phyloP scores from a whole-genome alignment of 108 stramenopile genomes.

The Chaetoceros muelleri region DNA sequence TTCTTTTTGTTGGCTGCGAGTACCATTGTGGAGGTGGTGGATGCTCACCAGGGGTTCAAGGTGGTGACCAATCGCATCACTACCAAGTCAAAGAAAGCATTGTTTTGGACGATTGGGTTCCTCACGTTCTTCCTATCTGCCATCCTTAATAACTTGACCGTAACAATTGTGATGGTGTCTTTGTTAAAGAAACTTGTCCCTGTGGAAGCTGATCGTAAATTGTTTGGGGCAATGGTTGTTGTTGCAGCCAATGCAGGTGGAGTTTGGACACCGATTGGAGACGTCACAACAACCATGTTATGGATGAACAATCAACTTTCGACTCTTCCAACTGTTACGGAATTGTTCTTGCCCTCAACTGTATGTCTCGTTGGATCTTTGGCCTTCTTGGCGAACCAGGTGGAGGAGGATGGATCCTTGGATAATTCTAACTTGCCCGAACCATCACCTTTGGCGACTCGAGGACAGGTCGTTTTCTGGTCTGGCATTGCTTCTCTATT shows the following conservation, averaged over 20 bases:
- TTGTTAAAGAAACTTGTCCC: slow-evolving; percentile 82
- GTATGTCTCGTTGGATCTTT: slow-evolving; percentile 77
- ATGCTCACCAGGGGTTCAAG: slow-evolving; percentile 91
- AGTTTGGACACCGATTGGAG: slow-evolving; percentile 94
- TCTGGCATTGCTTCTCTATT: slow-evolving; percentile 77
- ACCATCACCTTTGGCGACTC: slow-evolving; percentile 63
- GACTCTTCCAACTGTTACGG: slow-evolving; percentile 79
- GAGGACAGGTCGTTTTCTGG: slow-evolving; percentile 81
- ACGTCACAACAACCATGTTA: slow-evolving; percentile 94
- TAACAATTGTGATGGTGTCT: slow-evolving; percentile 91
- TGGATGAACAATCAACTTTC: slow-evolving; percentile 90
- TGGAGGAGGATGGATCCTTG: slow-evolving; percentile 62
- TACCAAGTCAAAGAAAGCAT: slow-evolving; percentile 74
- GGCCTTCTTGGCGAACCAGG: slow-evolving; percentile 69
- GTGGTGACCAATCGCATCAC: slow-evolving; percentile 88
- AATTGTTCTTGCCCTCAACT: slow-evolving; percentile 79
- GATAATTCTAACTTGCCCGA: slow-evolving; percentile 34
- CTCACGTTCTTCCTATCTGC: slow-evolving; percentile 87
- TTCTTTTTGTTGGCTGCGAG: slow-evolving; percentile 91
- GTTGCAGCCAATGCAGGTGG: slow-evolving; percentile 94
- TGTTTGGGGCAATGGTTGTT: slow-evolving; percentile 93
- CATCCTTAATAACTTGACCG: slow-evolving; percentile 89
- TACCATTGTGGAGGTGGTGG: slow-evolving; percentile 92
- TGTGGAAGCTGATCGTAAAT: slow-evolving; percentile 61
- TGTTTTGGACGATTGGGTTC: slow-evolving; percentile 89